Conservation (phyloP, 2,329 filamentous ascomycete genomes). For the Penicillium decumbens region DNA sequence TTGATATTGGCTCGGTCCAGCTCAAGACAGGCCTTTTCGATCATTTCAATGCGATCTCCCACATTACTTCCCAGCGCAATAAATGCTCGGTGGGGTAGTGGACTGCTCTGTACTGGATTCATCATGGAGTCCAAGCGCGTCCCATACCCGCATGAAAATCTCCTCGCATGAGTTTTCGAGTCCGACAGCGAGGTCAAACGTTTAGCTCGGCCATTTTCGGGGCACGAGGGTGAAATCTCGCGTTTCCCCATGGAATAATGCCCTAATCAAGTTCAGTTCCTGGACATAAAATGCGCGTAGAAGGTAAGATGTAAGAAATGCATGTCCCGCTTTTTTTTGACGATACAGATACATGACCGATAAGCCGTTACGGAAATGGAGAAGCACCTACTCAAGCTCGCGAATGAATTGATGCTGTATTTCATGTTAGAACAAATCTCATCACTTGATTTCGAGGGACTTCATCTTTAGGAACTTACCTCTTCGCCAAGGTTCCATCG, state of each 20-base stretch:
- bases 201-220: conserved; percentile 9
- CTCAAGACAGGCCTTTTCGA: conserved; percentile 74
- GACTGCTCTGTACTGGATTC: conserved; percentile 4
- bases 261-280: conserved; percentile 10
- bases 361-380: conserved; percentile 8
- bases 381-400: conserved; percentile 14
- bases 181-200: conserved; percentile 8
- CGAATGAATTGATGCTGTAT: conserved; percentile 4
- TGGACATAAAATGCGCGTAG: neutral
- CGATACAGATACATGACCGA: conserved; percentile 13
- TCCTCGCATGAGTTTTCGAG: conserved; percentile 11
- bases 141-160: conserved; percentile 18
- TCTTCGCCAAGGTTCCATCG: conserved; percentile 5
- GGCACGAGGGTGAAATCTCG: neutral
- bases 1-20: conserved; percentile 70
- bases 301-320: conserved; percentile 8
- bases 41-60: conserved; percentile 76
- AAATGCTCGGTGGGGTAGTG: conserved; percentile 54
- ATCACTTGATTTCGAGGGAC: conserved; percentile 1
- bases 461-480: conserved; percentile 8
- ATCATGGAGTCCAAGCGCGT: conserved; percentile 11
- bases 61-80: conserved; percentile 91
- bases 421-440: neutral
- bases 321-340: conserved; percentile 10
- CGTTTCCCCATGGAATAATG: conserved; percentile 2